Conservation (phyloP, 2,329 filamentous ascomycete species). For the Colletotrichum sp. region DNA sequence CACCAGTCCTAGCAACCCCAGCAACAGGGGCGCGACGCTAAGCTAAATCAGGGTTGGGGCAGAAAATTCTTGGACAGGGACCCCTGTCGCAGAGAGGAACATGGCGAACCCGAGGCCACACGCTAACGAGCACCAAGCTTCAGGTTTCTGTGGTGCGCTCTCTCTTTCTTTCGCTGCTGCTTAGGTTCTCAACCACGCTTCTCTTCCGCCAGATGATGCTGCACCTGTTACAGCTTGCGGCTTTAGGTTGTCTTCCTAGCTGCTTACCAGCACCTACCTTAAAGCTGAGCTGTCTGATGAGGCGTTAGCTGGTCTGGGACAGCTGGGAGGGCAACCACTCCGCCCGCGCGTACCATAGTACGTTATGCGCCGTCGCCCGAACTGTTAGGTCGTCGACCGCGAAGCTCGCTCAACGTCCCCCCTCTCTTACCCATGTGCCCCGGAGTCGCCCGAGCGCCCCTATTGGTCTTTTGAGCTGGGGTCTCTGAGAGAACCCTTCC, state of each 20-base stretch:
- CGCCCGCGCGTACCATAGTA: neutral
- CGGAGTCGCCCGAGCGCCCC: neutral
- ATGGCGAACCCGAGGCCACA: constrained; percentile 2
- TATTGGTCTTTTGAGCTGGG: neutral
- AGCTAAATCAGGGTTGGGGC: neutral
- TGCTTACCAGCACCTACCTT: neutral
- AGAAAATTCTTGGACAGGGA: neutral
- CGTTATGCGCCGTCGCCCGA: neutral
- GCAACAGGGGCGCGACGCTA: constrained; percentile 6
- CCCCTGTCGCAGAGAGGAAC: constrained; percentile 15
- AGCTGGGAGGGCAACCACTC: neutral
- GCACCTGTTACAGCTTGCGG: neutral
- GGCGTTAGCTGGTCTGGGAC: neutral
- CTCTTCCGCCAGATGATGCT: neutral
- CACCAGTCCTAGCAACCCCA: neutral
- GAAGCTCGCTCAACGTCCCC: neutral
- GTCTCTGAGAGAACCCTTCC: neutral
- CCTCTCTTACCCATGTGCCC: neutral
- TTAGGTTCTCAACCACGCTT: neutral
- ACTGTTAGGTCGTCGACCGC: neutral
- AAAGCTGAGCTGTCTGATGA: neutral
- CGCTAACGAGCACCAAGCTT: constrained; percentile 15
- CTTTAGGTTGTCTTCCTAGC: neutral
- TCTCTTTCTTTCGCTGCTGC: neutral
- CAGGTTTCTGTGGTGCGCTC: neutral